phyloP scores from a whole-genome alignment of 2,329 filamentous ascomycete species.

The Diaporthe australafricana region DNA sequence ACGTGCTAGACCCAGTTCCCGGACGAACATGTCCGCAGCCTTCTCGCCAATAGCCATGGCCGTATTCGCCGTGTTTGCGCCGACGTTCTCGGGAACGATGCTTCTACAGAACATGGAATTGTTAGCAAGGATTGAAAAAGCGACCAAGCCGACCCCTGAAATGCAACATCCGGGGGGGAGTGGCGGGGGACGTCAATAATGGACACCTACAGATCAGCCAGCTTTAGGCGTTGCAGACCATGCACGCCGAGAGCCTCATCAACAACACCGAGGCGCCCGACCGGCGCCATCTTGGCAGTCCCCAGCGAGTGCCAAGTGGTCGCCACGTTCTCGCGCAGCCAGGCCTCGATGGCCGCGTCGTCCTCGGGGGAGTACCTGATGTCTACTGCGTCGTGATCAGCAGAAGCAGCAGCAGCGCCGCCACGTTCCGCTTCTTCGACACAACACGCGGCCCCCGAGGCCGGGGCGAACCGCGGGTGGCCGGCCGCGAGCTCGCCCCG shows the following conservation, averaged over 20 bases:
- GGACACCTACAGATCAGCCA: conserved; percentile 46
- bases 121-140: neutral
- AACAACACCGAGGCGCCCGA: conserved; percentile 55
- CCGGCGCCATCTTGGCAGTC: conserved; percentile 58
- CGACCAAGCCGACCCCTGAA: neutral
- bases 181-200: neutral
- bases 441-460: conserved; percentile 52
- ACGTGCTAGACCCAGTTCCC: conserved; percentile 10
- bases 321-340: conserved; percentile 49
- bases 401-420: conserved; percentile 44
- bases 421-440: conserved; percentile 43
- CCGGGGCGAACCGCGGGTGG: conserved; percentile 57
- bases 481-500: conserved; percentile 55
- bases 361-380: conserved; percentile 62
- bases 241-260: conserved; percentile 56
- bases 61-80: conserved; percentile 54
- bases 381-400: conserved; percentile 45
- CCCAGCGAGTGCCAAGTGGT: conserved; percentile 59
- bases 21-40: conserved; percentile 48
- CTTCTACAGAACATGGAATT: conserved; percentile 36
- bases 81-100: conserved; percentile 52
- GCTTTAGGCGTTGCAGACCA: conserved; percentile 54
- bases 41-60: conserved; percentile 59
- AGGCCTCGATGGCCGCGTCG: conserved; percentile 58
- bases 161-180: neutral